Base-by-base conservation (phyloP, 2,329 filamentous ascomycete species). In the Botryotinia calthae region DNA sequence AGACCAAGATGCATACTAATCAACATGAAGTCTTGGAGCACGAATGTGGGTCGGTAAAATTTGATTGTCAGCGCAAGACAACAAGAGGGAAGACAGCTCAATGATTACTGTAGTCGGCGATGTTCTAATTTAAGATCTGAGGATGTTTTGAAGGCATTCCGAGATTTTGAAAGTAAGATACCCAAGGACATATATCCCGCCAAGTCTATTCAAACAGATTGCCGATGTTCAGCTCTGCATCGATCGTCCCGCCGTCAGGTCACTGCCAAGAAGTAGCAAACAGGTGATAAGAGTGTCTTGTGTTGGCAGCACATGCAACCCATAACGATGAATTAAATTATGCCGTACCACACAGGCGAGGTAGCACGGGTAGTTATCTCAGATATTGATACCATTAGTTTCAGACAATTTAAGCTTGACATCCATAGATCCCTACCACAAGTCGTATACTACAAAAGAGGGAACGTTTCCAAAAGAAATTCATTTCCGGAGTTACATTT, bases 101-200 rank as follows among this genome's bases (percentile, higher is more conserved):
- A 64, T 64, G 62, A 64, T 64, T 22, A 48, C 42, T 46, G 42
- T 64, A 46, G 20, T 48, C 62, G 44, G 62, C 28, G 42, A 48
- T 25, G 10, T 48, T 34, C 42, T 48, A 65, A 64, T 56, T 18
- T 56, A n/a, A 28, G 51, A 56, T 62, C 20, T 62, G 37, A 62
- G 37, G n/a, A 42, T 10, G 8, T 62, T 62, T 42, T 28, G 59
- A 62, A 42, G 22, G 4, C 20, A 28, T 62, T 62, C 22, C 7
- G 40, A 62, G 37, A 42, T 62, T 25, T 42, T 42, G 59, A 25
- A n/a, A 61, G 34, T 16, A 54, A 54, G 25, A 54, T 14, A 16
- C 12, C 25, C 25, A 54, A n/a, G 25, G 12, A n/a, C 14, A 28
- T 28, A 54, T 28, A 0, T 28, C n/a, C n/a, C n/a, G 51, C 51